These are phyloP conservation scores for Epichloe coenophiala DNA, from an alignment of 2,329 filamentous ascomycete species.

Conservation along the genomic window DNA sequence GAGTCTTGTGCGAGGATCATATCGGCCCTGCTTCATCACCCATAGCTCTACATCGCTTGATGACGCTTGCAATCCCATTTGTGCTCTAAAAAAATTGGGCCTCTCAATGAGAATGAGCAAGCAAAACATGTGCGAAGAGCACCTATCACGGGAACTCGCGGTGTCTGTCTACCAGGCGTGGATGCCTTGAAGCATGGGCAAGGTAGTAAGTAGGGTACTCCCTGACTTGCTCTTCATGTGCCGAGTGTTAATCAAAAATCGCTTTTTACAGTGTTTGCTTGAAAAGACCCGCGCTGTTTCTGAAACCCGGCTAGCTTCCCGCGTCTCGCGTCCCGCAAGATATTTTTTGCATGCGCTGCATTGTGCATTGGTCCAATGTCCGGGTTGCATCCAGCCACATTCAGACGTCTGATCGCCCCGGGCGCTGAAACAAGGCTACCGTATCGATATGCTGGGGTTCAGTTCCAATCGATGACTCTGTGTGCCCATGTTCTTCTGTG, in stretches of 20 bases:
- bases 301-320: background rate
- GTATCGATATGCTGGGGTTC: background rate
- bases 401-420: background rate
- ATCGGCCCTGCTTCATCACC: conserved; percentile 5
- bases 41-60: conserved; percentile 3
- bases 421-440: background rate
- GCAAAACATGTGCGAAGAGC: too few relatives aligned
- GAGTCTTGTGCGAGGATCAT: conserved; percentile 3
- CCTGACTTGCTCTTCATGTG: background rate
- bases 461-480: background rate
- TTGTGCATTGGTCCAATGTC: background rate
- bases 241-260: background rate
- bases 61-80: background rate
- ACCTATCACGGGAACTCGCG: background rate
- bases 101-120: background rate
- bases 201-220: too few relatives aligned
- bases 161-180: too few relatives aligned
- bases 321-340: background rate
- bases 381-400: background rate
- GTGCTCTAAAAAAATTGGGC: background rate
- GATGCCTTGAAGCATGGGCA: too few relatives aligned
- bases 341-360: background rate
- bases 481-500: background rate
- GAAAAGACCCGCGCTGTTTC: background rate
- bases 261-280: background rate